Conservation (phyloP, 345 rosid species). For the Melaleuca alternifolia region DNA sequence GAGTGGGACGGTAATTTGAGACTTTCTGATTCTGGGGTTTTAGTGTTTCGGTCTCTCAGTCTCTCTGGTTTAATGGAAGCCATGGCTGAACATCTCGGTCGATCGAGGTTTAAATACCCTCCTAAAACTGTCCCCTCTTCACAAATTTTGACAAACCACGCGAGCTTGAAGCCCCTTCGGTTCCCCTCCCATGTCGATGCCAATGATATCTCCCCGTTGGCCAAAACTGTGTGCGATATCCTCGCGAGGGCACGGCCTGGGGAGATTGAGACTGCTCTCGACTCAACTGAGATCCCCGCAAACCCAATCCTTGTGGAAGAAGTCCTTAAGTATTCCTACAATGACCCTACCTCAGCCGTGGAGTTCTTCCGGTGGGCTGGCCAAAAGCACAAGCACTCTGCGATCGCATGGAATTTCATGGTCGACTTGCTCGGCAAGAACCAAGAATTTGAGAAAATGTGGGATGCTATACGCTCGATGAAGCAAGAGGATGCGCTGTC, state of each 20-base stretch:
- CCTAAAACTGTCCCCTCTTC: not conserved
- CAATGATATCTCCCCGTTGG: slow-evolving; percentile 18
- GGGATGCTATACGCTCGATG: slow-evolving; percentile 51
- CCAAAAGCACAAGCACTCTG: slow-evolving; percentile 12
- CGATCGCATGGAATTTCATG: slow-evolving; percentile 39
- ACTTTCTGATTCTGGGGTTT: not conserved
- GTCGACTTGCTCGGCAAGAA: slow-evolving; percentile 55
- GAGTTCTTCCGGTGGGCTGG: slow-evolving; percentile 50
- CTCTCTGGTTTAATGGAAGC: not conserved
- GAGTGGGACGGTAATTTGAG: not conserved
- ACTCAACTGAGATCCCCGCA: slow-evolving; percentile 16
- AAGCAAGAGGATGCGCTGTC: slow-evolving; percentile 23
- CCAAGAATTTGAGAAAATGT: slow-evolving; percentile 39
- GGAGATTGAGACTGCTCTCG: slow-evolving; percentile 27
- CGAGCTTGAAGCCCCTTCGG: slow-evolving; percentile 1
- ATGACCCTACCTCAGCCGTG: slow-evolving; percentile 22
- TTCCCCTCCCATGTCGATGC: slow-evolving; percentile 16
- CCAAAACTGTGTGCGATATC: slow-evolving; percentile 20
- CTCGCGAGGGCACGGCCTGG: slow-evolving; percentile 13
- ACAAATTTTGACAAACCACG: not conserved
- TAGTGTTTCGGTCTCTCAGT: not conserved
- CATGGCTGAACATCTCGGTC: not conserved
- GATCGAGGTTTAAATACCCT: not conserved
- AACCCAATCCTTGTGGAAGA: slow-evolving; percentile 23
- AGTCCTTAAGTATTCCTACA: slow-evolving; percentile 32